Percentiles rank a stretch among this genome's conserved stretches.
These are phyloP conservation scores for Xenosphaeropsis pyriputrescens DNA, from an alignment of 2,329 filamentous ascomycete species.

Conservation along the genomic window DNA sequence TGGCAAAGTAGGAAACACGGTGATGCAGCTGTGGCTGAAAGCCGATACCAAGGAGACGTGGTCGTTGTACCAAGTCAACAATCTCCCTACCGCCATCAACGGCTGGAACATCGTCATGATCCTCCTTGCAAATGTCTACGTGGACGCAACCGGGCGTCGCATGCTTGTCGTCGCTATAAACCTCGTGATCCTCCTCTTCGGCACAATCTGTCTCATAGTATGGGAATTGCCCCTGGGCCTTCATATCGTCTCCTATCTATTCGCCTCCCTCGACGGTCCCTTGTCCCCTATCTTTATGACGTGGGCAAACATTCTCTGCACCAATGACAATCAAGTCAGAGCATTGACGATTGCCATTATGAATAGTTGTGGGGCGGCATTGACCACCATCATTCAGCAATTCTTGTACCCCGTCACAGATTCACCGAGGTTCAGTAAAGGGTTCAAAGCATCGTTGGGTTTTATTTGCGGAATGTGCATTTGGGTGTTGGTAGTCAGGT, in stretches of 20 bases:
- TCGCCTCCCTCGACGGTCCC: slow-evolving; percentile 20
- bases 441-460: slow-evolving; percentile 16
- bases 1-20: slow-evolving; percentile 35
- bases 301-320: slow-evolving; percentile 30
- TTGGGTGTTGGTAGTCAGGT: slow-evolving; percentile 11
- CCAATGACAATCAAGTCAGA: slow-evolving; percentile 45
- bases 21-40: slow-evolving; percentile 39
- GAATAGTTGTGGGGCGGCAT: slow-evolving; percentile 29
- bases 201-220: slow-evolving; percentile 16
- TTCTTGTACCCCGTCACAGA: slow-evolving; percentile 19
- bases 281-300: slow-evolving; percentile 20
- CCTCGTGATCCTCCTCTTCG: slow-evolving; percentile 16
- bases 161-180: slow-evolving; percentile 18
- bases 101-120: slow-evolving; percentile 32
- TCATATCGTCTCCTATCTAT: slow-evolving; percentile 19
- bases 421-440: slow-evolving; percentile 16
- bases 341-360: slow-evolving; percentile 50
- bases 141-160: slow-evolving; percentile 18
- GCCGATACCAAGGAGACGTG: slow-evolving; percentile 29
- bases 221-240: slow-evolving; percentile 20
- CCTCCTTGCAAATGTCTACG: slow-evolving; percentile 20
- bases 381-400: slow-evolving; percentile 18
- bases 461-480: slow-evolving; percentile 12
- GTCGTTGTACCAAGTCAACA: slow-evolving; percentile 30
- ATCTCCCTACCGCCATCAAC: slow-evolving; percentile 31